Evolutionary conservation across 2,329 filamentous ascomycete genomes (phyloP).

Genomic region (Aureobasidium sp.): DNA sequence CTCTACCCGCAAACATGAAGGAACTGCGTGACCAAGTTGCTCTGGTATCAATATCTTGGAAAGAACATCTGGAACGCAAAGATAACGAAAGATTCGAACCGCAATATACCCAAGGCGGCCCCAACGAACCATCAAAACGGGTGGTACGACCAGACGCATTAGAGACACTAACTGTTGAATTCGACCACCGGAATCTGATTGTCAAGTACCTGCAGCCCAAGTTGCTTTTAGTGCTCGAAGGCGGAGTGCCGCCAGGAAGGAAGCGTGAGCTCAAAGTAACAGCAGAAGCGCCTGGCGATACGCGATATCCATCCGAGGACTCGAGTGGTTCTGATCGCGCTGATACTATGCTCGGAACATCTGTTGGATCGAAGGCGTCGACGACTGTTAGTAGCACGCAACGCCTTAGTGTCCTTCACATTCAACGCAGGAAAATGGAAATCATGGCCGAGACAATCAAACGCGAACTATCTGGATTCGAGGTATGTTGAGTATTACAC

Average conservation of each 20-base stretch:
- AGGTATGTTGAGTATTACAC: conserved; percentile 21
- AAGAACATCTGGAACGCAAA: conserved; percentile 29
- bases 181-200: conserved; percentile 36
- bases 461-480: conserved; percentile 37
- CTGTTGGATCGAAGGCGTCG: conserved; percentile 17
- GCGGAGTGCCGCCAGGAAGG: conserved; percentile 35
- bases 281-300: conserved; percentile 32
- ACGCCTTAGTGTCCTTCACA: conserved; percentile 34
- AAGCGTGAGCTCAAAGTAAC: conserved; percentile 34
- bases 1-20: conserved; percentile 38
- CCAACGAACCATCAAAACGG: conserved; percentile 5
- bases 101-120: conserved; percentile 15
- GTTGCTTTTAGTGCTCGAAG: conserved; percentile 39
- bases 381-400: conserved; percentile 26
- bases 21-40: conserved; percentile 41
- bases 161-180: conserved; percentile 39
- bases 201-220: conserved; percentile 38
- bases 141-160: conserved; percentile 18
- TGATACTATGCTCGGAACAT: conserved; percentile 8
- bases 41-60: conserved; percentile 41
- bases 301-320: conserved; percentile 27
- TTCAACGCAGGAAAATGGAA: conserved; percentile 41
- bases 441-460: conserved; percentile 35
- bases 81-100: conserved; percentile 16
- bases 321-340: neutral